Evolutionary conservation across 495 filamentous ascomycete genomes (phyloP), one percentile per base, ranked within the genome.

Genomic region (Neurospora hispaniola): DNA sequence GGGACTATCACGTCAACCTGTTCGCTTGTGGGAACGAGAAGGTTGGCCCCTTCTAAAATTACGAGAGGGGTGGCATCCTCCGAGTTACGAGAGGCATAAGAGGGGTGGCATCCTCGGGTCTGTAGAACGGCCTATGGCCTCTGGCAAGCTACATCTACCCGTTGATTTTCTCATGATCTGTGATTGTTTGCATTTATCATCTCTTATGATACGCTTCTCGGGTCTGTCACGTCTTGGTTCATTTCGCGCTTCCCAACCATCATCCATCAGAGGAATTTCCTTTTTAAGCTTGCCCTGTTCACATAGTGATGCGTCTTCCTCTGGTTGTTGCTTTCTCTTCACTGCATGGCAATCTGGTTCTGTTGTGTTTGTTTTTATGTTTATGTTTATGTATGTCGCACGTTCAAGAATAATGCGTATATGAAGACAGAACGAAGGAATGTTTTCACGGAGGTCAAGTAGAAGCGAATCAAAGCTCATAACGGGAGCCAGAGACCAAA

Each of bases 1-100:
- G 90, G 10, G 90, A 93, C 75, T 87, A 89, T 70, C 88, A 92
- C 75, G 86, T 94, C 74, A 94, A 92, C 79, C 81, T 95, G 7
- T 94, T 90, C 75, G 84, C 85, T 20, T 93, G 83, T 72, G 80
- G 79, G 20, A 71, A 69, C 40, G 79, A 81, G 42, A 70, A 73
- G 46, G 77, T 71, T 12, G 76, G 73, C 12, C 68, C 76, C 38
- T 76, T 75, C 41, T 75, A 39, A 69, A 69, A 43, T 39, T 27
- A 62, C 14, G 12, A 18, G 27, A 62, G 70, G 70, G n/a, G 20
- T 70, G 54, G 27, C 54, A 62, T 16, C 27, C 54, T 31, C 54
- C 54, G 18, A 62, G 6, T 27, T 11, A 62, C 54, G 54, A 31
- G 31, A 35, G 54, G 54, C 12, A 66, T 14, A 1, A 66, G 48